Evolutionary conservation across 177 flowering plant genomes (phyloP).

Genomic region (Tripterygium wilfordii): DNA sequence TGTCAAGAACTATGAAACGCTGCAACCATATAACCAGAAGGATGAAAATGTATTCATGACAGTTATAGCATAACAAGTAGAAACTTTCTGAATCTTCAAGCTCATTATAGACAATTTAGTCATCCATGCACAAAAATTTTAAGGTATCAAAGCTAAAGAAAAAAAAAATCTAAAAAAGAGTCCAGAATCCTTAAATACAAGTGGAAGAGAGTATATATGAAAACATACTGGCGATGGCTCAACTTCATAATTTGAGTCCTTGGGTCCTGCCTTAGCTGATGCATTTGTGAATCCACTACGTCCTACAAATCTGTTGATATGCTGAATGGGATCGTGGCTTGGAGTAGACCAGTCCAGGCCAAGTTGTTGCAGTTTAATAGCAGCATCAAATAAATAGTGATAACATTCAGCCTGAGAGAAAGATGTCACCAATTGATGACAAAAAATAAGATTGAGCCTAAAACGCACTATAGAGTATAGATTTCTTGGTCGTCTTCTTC

Average conservation of each 20-base stretch:
- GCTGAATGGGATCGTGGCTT: conserved; percentile 52
- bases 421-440: conserved; percentile 1
- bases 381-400: conserved; percentile 92
- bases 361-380: conserved; percentile 71
- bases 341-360: conserved; percentile 83
- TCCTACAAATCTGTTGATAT: conserved; percentile 16
- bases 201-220: neutral
- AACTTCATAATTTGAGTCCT: conserved; percentile 14
- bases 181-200: no score
- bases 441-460: no score
- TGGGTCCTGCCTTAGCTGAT: conserved; percentile 28
- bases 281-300: conserved; percentile 8
- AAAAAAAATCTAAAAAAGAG: no score
- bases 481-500: no score
- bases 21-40: conserved; percentile 30
- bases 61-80: no score
- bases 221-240: conserved; percentile 36
- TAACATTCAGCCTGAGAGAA: conserved; percentile 77
- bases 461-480: no score
- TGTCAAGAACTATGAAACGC: conserved; percentile 96
- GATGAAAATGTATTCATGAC: no score
- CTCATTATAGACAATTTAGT: no score
- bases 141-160: no score
- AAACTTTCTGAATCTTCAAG: no score
- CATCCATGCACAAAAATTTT: no score